Conservation (phyloP, 805 yeast genomes). For the Myxozyma vanderwaltii region DNA sequence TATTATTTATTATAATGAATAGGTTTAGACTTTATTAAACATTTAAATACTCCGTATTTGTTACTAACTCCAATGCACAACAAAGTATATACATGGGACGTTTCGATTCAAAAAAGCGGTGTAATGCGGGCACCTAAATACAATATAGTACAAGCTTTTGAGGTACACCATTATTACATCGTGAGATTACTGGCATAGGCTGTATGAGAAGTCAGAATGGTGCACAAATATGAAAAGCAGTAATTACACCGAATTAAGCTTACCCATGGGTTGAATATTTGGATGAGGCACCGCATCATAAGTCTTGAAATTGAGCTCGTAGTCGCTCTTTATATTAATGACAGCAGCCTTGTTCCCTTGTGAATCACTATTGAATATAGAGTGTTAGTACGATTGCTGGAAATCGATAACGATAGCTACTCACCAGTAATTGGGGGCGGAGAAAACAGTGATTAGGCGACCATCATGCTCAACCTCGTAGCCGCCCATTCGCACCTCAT, state of each 20-base stretch:
- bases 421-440: conserved; percentile 84
- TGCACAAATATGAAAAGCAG: not conserved
- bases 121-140: not conserved
- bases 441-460: conserved; percentile 85
- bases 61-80: not conserved
- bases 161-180: conserved; percentile 1
- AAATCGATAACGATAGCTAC: not conserved
- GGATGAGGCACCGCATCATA: conserved; percentile 90
- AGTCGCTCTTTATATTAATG: conserved; percentile 65
- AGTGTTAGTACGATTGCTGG: not conserved
- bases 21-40: not conserved
- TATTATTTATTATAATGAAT: not conserved
- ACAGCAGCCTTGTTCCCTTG: conserved; percentile 91
- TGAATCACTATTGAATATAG: conserved; percentile 62
- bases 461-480: conserved; percentile 86
- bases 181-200: conserved; percentile 35
- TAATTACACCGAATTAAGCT: not conserved
- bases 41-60: not conserved
- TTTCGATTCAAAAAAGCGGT: not conserved
- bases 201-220: not conserved
- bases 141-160: not conserved
- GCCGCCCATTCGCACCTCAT: conserved; percentile 93
- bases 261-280: conserved; percentile 83
- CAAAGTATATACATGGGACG: not conserved
- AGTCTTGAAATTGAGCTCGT: conserved; percentile 50